These are phyloP conservation scores for Claviceps spartinae DNA, from an alignment of 2,329 filamentous ascomycete genomes.

Conservation along the genomic window DNA sequence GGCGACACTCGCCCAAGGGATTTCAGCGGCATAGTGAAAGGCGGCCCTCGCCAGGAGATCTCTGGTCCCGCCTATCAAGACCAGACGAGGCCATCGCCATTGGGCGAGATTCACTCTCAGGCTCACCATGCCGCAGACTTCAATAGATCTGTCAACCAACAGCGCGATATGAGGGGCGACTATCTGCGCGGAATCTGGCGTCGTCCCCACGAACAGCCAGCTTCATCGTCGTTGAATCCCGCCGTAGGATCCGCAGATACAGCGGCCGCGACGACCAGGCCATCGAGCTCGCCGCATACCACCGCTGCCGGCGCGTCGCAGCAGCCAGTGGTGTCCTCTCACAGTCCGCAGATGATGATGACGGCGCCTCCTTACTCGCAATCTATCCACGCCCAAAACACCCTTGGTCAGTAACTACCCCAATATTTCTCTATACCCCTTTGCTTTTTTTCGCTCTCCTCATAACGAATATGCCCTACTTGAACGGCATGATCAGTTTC, in stretches of 20 bases:
- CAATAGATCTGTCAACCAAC: slow-evolving; percentile 71
- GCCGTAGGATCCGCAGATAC: slow-evolving; percentile 31
- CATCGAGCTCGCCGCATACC: slow-evolving; percentile 45
- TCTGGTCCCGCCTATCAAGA: slow-evolving; percentile 81
- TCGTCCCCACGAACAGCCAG: slow-evolving; percentile 65
- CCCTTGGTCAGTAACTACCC: slow-evolving; percentile 54
- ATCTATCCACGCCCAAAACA: slow-evolving; percentile 55
- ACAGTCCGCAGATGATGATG: slow-evolving; percentile 55
- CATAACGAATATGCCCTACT: too few species aligned
- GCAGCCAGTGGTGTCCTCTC: slow-evolving; percentile 43
- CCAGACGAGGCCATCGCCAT: slow-evolving; percentile 60
- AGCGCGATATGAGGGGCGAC: slow-evolving; percentile 64
- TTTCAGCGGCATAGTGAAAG: slow-evolving; percentile 63
- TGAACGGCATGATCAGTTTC: not conserved
- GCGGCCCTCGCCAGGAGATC: slow-evolving; percentile 79
- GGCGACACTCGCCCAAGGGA: slow-evolving; percentile 67
- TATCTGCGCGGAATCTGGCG: slow-evolving; percentile 75
- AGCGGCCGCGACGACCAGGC: slow-evolving; percentile 34
- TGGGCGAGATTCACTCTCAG: slow-evolving; percentile 71
- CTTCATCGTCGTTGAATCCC: slow-evolving; percentile 32
- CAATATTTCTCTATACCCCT: slow-evolving; percentile 28
- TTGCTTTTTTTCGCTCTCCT: not conserved
- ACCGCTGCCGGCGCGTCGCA: slow-evolving; percentile 40
- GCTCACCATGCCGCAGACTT: slow-evolving; percentile 81
- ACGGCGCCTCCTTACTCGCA: slow-evolving; percentile 54